Base-by-base conservation (phyloP, 805 yeast genomes). In the Nakazawaea holstii region DNA sequence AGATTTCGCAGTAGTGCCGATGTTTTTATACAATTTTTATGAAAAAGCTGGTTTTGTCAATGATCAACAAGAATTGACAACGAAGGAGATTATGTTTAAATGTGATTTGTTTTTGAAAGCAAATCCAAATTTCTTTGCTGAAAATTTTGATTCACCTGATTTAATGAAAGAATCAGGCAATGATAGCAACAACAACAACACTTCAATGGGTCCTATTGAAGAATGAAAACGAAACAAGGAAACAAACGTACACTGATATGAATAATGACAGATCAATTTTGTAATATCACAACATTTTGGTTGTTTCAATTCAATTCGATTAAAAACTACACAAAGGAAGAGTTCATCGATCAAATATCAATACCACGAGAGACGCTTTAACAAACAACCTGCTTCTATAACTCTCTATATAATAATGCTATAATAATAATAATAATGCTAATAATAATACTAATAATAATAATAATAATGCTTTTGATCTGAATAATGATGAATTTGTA, bases 1-100 rank as follows among this genome's bases (percentile, higher is more conserved):
- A 53, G 87, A 86, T 49, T 75, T 92, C 52, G 77, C 89, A 35
- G 72, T 81, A 45, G 83, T 92, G 36, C 98, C 99, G 0, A 64
- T 62, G 2, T 91, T 81, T 54, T 58, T 89, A 35, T 58, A 75
- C 56, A 68, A 68, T 8, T 63, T 84, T 35, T 72, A 74, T 53
- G 70, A 75, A 14, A 66, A 68, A 41, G 70, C 76, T 55, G 76
- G 70, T 20, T 77, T 69, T 49, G 64, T 48, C 53, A 63, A 54
- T 39, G 49, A 40, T 26, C 27, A 20, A 20, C 24, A 54, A 43
- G 60, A 54, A 2, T 45, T 62, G 37, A 60, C 61, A 5, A 61
- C 74, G 1, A 73, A 69, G 53, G 77, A 73, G 39, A 60, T 73
- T 2, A 52, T 72, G 28, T 43, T 58, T n/a, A 63, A 56, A 28